phyloP scores from a whole-genome alignment of 2,329 filamentous ascomycete genomes.

The Juglanconis juglandina region DNA sequence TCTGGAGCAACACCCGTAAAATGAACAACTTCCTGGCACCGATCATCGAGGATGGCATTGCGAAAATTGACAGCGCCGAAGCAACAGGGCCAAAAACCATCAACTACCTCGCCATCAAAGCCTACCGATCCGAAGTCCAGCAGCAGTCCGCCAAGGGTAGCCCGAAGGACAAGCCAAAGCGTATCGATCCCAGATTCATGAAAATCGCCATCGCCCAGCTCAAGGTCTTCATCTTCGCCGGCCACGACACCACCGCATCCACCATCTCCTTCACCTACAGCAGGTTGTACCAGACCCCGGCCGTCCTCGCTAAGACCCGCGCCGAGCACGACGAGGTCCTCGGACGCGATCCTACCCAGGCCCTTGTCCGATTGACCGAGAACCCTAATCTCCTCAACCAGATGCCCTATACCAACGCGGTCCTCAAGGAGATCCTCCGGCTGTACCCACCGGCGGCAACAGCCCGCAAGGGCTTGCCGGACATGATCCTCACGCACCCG shows the following conservation, averaged over 20 bases:
- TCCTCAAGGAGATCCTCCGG: conserved; percentile 53
- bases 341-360: conserved; percentile 25
- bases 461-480: conserved; percentile 30
- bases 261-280: conserved; percentile 14
- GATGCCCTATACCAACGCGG: conserved; percentile 49
- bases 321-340: conserved; percentile 29
- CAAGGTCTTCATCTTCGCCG: conserved; percentile 27
- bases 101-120: conserved; percentile 26
- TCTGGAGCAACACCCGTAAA: conserved; percentile 27
- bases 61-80: conserved; percentile 20
- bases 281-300: conserved; percentile 23
- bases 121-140: conserved; percentile 21
- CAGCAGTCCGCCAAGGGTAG: background rate
- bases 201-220: conserved; percentile 19
- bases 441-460: conserved; percentile 46
- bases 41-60: conserved; percentile 24
- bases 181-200: conserved; percentile 9
- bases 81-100: conserved; percentile 25
- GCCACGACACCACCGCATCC: conserved; percentile 17
- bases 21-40: conserved; percentile 26
- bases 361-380: conserved; percentile 32
- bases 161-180: background rate
- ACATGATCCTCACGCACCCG: conserved; percentile 33
- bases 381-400: conserved; percentile 44
- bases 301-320: conserved; percentile 23